Evolutionary conservation across 257 asterid genomes (phyloP), one percentile per base, ranked within the genome.

Genomic region (Euphrasia confusa): DNA sequence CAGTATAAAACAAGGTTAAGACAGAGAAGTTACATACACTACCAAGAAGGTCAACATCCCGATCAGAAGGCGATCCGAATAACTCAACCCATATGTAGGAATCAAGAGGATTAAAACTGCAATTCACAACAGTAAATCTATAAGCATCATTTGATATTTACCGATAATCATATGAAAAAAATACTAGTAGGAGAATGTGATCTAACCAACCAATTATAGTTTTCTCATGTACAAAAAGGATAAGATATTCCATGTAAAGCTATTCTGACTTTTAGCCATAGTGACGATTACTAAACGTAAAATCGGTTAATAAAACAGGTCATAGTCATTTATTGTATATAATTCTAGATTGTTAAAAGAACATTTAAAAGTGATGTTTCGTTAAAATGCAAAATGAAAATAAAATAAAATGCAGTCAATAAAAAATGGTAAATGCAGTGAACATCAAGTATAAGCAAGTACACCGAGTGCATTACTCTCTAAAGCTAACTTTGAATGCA

Each of bases 401-500:
- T 33, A 33, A 37, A 37, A 37, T 37, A 37, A 1, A 7, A 7
- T 30, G 42, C 42, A 37, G 42, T 37, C 42, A 37, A 37, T 37
- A 37, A 37, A 9, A 37, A 37, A 37, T 21, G 24, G 10, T 35
- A 37, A 37, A 37, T 37, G 7, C 42, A 8, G 42, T 37, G 42
- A 37, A 11, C 2, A 37, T 37, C 42, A 37, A 37, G 40, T 35
- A 35, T 35, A 35, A 35, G 68, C 44, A 67, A 64, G 42, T 37
- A 69, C 52, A 71, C 39, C 69, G 68, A 64, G 61, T 32, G 30
- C 71, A 71, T 88, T 88, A 91, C 98, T 91, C 95, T 84, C 97
- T 83, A 73, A 91, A 91, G 98, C 93, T 91, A 80, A 91, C 98
- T 91, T 91, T 91, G 81, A 91, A 91, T 44, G 98, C 93, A 71